phyloP scores from a whole-genome alignment of 1,284 basidiomycete genomes.

The Mycocalia duriaeana region DNA sequence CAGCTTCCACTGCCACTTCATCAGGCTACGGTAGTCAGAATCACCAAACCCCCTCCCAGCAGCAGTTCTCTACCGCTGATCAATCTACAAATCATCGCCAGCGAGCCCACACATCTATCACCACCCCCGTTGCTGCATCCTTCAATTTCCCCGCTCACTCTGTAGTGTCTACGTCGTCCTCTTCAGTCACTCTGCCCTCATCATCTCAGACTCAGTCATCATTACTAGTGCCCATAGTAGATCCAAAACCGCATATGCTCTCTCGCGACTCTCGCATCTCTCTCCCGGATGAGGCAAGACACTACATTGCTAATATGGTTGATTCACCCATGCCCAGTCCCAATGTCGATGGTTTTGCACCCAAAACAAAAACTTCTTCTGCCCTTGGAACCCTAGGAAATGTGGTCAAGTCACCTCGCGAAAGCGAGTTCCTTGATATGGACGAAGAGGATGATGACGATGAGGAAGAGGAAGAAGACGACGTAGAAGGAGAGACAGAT shows the following conservation, averaged over 20 bases:
- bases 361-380: slow-evolving; percentile 18
- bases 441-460: slow-evolving; percentile 45
- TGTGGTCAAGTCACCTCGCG: slow-evolving; percentile 16
- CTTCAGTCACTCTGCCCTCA: slow-evolving; percentile 2
- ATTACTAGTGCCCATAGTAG: slow-evolving; percentile 21
- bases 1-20: slow-evolving; percentile 14
- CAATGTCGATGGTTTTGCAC: slow-evolving; percentile 30
- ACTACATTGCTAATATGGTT: slow-evolving; percentile 61
- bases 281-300: slow-evolving; percentile 68
- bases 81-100: slow-evolving; percentile 11
- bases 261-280: slow-evolving; percentile 58
- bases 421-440: slow-evolving; percentile 59
- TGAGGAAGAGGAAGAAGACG: slow-evolving; percentile 22
- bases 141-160: not conserved
- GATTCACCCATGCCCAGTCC: slow-evolving; percentile 61
- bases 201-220: slow-evolving; percentile 14
- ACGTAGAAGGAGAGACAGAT: slow-evolving; percentile 3
- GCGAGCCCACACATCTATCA: slow-evolving; percentile 6
- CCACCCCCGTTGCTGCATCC: not conserved
- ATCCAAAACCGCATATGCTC: slow-evolving; percentile 21
- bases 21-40: not conserved
- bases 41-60: slow-evolving; percentile 1
- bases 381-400: slow-evolving; percentile 14
- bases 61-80: slow-evolving; percentile 18
- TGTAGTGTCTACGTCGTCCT: slow-evolving; percentile 8